Percentiles rank a stretch among this genome's conserved stretches.
These are phyloP conservation scores for Sclerotinia minor DNA, from an alignment of 2,329 filamentous ascomycete genomes.

Conservation along the genomic window DNA sequence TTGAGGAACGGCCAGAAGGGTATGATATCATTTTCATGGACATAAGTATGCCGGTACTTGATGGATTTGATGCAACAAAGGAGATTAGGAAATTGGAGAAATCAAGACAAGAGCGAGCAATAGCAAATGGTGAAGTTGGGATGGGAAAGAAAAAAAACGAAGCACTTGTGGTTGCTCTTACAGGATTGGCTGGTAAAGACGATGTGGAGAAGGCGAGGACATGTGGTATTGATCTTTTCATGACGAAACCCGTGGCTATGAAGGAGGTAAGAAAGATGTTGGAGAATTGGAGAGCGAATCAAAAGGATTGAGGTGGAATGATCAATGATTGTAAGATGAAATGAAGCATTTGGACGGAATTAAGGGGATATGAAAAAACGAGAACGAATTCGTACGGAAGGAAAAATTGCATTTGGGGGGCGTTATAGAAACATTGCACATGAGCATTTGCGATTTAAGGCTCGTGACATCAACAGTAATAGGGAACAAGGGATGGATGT, in stretches of 20 bases:
- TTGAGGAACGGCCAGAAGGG: conserved; percentile 42
- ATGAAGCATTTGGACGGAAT: background rate
- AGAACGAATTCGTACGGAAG: background rate
- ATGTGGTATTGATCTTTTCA: conserved; percentile 43
- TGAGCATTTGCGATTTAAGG: background rate
- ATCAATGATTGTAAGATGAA: background rate
- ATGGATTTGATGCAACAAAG: conserved; percentile 52
- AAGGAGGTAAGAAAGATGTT: conserved; percentile 45
- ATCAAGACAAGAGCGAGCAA: conserved; percentile 44
- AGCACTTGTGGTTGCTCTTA: conserved; percentile 45
- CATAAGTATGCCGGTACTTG: conserved; percentile 56
- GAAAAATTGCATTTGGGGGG: background rate
- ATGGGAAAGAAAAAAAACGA: conserved; percentile 30
- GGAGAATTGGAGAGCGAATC: conserved; percentile 43
- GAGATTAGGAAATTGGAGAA: conserved; percentile 47
- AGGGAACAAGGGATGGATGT: background rate
- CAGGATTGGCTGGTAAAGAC: conserved; percentile 42
- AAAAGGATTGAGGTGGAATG: conserved; percentile 27
- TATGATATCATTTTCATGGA: conserved; percentile 52
- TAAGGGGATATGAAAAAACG: background rate
- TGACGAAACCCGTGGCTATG: conserved; percentile 47
- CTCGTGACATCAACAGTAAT: background rate
- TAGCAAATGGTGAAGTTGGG: conserved; percentile 24
- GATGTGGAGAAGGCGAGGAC: conserved; percentile 43
- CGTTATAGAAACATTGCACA: conserved; percentile 1